Evolutionary conservation across 257 asterid species (phyloP).

Genomic region (Petunia secreta): DNA sequence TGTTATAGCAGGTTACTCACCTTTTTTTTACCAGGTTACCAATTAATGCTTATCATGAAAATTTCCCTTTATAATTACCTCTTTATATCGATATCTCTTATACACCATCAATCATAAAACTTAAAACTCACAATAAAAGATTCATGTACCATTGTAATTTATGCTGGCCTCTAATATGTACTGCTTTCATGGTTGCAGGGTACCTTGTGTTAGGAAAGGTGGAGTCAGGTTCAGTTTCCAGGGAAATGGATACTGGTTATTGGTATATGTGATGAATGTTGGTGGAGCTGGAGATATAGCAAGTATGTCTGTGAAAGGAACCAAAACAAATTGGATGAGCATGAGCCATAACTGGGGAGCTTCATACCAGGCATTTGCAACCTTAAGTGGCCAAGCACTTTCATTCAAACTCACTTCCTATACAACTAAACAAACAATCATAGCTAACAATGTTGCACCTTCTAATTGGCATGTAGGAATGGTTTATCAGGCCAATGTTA

Average conservation of each 20-base stretch:
- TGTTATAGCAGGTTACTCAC: too few species aligned
- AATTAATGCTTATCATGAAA: too few species aligned
- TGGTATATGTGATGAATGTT: conserved; percentile 81
- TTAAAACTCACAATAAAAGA: too few species aligned
- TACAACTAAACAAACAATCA: conserved; percentile 55
- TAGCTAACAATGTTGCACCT: conserved; percentile 68
- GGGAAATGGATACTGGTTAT: conserved; percentile 84
- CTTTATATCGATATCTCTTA: too few species aligned
- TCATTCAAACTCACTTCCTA: conserved; percentile 67
- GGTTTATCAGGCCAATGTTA: conserved; percentile 52
- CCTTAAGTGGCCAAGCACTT: conserved; percentile 70
- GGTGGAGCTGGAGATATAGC: conserved; percentile 74
- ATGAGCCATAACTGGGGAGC: conserved; percentile 99
- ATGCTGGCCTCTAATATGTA: neutral
- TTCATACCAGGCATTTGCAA: conserved; percentile 75
- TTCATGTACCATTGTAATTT: too few species aligned
- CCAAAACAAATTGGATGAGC: conserved; percentile 70
- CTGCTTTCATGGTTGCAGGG: conserved; percentile 41
- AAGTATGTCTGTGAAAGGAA: conserved; percentile 74
- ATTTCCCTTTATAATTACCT: too few species aligned
- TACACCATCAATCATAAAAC: too few species aligned
- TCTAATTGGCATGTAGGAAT: conserved; percentile 61
- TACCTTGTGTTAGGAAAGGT: conserved; percentile 52
- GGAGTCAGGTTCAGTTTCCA: conserved; percentile 67
- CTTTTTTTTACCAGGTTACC: too few species aligned